phyloP scores from a whole-genome alignment of 2,329 filamentous ascomycete genomes.

The Exophiala spinifera region DNA sequence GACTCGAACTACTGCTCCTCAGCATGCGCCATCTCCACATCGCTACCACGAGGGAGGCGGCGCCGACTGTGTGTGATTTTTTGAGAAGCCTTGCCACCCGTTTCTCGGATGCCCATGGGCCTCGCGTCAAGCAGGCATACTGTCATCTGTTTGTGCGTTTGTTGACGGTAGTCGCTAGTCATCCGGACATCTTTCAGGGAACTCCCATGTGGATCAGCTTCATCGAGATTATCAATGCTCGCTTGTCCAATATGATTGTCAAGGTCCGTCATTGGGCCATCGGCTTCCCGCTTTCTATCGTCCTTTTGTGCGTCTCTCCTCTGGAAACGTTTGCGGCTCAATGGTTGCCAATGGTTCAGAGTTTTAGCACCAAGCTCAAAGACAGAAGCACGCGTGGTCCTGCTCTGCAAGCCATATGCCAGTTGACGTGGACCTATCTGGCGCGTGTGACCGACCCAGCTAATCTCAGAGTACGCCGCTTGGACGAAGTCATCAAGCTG shows the following conservation, averaged over 20 bases:
- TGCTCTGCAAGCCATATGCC: constrained; percentile 83
- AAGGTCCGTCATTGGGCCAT: constrained; percentile 92
- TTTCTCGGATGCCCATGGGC: constrained; percentile 81
- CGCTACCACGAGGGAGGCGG: constrained; percentile 65
- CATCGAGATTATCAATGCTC: constrained; percentile 71
- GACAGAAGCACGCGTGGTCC: constrained; percentile 75
- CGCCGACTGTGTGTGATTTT: constrained; percentile 64
- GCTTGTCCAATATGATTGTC: constrained; percentile 76
- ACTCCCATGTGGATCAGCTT: constrained; percentile 85
- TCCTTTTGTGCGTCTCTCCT: constrained; percentile 83
- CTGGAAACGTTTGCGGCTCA: constrained; percentile 78
- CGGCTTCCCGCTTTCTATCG: constrained; percentile 82
- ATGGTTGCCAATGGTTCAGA: constrained; percentile 78
- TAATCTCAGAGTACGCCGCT: constrained; percentile 67
- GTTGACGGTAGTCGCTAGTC: constrained; percentile 80
- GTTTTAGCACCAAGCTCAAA: constrained; percentile 76
- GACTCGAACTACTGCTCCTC: constrained; percentile 79
- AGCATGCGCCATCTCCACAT: constrained; percentile 89
- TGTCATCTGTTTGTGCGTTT: constrained; percentile 88
- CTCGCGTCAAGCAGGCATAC: constrained; percentile 87
- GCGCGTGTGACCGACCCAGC: constrained; percentile 75
- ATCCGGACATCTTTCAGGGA: constrained; percentile 71
- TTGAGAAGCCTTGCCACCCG: constrained; percentile 76
- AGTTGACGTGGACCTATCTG: constrained; percentile 90
- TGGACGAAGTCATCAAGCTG: constrained; percentile 85